Evolutionary conservation across 306 rosid species (phyloP), one percentile per base, ranked within the genome.

Genomic region (Vigna nakashimae): DNA sequence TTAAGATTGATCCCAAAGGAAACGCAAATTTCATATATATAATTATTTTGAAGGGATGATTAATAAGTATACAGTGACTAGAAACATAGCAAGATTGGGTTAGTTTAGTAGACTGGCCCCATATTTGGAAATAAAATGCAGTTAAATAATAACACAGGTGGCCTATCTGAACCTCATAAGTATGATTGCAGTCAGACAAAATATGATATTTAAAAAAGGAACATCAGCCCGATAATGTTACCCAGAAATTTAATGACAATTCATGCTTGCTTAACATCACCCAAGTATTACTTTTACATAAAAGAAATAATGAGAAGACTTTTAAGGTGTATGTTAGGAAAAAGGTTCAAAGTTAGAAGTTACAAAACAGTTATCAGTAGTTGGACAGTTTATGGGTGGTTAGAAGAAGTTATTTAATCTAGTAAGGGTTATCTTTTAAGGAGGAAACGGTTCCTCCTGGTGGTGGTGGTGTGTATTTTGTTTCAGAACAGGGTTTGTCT

Each of bases 211-310:
- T 73, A n/a, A 51, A 20, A 17, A 66, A 14, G 30, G 50, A 64
- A 32, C 12, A 24, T n/a, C 60, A 24, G 43, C 77, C 50, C 12
- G 6, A 18, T 16, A 65, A 48, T 46, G 51, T 60, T 17, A 15
- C 66, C n/a, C 3, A 51, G 75, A 36, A 56, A 40, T 4, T 60
- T 50, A 77, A 57, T 48, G 50, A 77, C 24, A 20, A 56, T 56
- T 49, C 22, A 43, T 55, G 75, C 71, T 30, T 56, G 4, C 53
- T 38, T 36, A 36, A 36, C 42, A 36, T 36, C 48, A 38, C 30
- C 74, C 46, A 9, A 49, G 63, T 65, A 73, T 11, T 65, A 14
- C 40, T 18, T 40, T 57, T 4, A 16, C 40, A 45, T 42, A 67
- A 26, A 73, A 40, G 2, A 26, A 26, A 26, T 26, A 26, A 26